These are phyloP conservation scores for Leucocoprinus birnbaumii DNA, from an alignment of 768 basidiomycete genomes.

Conservation along the genomic window DNA sequence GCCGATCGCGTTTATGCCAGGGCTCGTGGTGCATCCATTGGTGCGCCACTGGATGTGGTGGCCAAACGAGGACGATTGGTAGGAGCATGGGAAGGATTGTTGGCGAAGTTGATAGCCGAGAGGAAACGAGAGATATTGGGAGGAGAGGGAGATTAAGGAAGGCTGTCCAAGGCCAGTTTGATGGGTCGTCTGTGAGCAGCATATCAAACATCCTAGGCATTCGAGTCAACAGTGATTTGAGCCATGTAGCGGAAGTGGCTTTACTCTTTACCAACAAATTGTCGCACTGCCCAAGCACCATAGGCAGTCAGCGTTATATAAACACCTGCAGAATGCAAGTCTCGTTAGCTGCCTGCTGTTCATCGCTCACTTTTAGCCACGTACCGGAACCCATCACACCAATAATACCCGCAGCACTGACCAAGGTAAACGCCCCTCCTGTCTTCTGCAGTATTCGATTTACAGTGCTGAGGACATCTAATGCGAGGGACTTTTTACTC, in stretches of 20 bases:
- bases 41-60: conserved; percentile 32
- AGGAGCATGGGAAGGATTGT: conserved; percentile 33
- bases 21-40: conserved; percentile 25
- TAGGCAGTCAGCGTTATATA: conserved; percentile 58
- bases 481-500: conserved; percentile 54
- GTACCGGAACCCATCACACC: conserved; percentile 61
- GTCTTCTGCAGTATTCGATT: conserved; percentile 47
- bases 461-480: conserved; percentile 47
- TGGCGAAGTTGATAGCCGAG: conserved; percentile 44
- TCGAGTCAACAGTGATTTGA: background rate
- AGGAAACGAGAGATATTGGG: conserved; percentile 63
- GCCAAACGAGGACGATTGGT: conserved; percentile 48
- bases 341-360: background rate
- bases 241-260: conserved; percentile 15
- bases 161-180: conserved; percentile 74
- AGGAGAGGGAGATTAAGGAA: conserved; percentile 74
- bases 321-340: conserved; percentile 25
- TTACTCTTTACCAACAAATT: conserved; percentile 70
- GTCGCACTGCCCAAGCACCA: conserved; percentile 67
- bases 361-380: conserved; percentile 18
- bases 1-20: conserved; percentile 31
- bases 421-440: conserved; percentile 51
- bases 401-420: conserved; percentile 46
- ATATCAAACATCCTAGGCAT: conserved; percentile 53
- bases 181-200: conserved; percentile 65